phyloP scores from a whole-genome alignment of 225 moss, liverwort and hornwort species.

The Pseudisothecium myosuroides region DNA sequence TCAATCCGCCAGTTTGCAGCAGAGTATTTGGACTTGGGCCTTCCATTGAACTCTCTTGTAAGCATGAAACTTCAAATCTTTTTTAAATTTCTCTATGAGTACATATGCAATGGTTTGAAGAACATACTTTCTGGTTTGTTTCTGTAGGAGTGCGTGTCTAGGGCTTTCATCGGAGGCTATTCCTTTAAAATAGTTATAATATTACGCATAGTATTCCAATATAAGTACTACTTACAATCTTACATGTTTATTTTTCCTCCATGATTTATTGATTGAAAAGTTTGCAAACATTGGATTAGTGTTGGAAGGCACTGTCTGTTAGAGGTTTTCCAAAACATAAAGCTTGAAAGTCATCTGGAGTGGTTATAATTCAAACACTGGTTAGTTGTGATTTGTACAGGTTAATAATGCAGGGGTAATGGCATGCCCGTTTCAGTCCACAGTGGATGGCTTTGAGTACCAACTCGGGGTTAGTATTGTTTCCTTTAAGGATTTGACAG shows the following conservation, averaged over 20 bases:
- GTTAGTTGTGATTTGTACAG: conserved; percentile 18
- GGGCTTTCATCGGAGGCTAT: neutral
- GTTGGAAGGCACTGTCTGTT: neutral
- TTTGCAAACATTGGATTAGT: neutral
- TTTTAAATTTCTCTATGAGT: neutral
- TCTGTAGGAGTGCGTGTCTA: neutral
- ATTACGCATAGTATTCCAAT: neutral
- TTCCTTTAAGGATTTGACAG: neutral
- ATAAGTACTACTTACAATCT: neutral
- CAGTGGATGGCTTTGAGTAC: conserved; percentile 73
- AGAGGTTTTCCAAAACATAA: neutral
- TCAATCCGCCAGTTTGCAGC: conserved; percentile 61
- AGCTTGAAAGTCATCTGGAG: neutral
- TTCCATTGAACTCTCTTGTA: conserved; percentile 18
- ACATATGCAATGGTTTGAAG: neutral
- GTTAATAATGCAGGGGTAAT: conserved; percentile 95
- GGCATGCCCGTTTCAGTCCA: conserved; percentile 87
- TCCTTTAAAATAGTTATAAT: neutral
- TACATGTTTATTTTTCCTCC: neutral
- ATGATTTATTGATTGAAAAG: neutral
- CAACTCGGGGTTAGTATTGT: conserved; percentile 62
- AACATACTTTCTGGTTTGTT: neutral
- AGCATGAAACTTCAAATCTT: neutral
- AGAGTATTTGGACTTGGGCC: conserved; percentile 41
- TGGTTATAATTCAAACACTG: neutral